Evolutionary conservation across 2,329 filamentous ascomycete species (phyloP).

Genomic region (Helotiales sp.): DNA sequence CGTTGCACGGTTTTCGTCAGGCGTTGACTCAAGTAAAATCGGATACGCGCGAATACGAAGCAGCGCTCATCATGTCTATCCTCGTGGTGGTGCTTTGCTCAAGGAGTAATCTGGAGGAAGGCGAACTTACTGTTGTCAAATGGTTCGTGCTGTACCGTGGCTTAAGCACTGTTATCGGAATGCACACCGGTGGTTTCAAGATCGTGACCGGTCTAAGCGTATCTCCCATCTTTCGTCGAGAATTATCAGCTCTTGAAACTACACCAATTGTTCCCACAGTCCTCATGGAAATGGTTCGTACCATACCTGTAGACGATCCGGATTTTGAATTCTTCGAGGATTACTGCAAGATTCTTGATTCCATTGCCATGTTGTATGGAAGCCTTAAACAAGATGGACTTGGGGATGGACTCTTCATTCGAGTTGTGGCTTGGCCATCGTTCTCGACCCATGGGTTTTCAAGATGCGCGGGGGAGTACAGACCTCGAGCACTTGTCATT

Average conservation of each 20-base stretch:
- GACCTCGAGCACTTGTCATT: constrained; percentile 21
- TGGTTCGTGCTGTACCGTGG: constrained; percentile 31
- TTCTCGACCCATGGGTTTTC: constrained; percentile 20
- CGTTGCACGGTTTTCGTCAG: constrained; percentile 26
- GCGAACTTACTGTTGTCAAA: constrained; percentile 26
- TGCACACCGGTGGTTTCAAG: constrained; percentile 1
- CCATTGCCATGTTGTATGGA: constrained; percentile 30
- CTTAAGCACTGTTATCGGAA: constrained; percentile 18
- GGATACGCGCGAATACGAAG: constrained; percentile 26
- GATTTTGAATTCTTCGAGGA: constrained; percentile 25
- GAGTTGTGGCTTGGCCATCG: constrained; percentile 29
- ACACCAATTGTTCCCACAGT: constrained; percentile 25
- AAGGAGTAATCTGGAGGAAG: constrained; percentile 15
- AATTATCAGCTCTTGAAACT: constrained; percentile 18
- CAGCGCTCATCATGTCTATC: constrained; percentile 29
- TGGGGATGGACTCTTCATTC: constrained; percentile 19
- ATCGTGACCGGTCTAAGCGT: constrained; percentile 14
- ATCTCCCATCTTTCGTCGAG: constrained; percentile 27
- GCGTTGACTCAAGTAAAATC: constrained; percentile 18
- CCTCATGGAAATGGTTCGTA: constrained; percentile 27
- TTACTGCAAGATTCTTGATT: constrained; percentile 29
- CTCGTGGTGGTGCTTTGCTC: constrained; percentile 29
- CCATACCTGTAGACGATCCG: constrained; percentile 24
- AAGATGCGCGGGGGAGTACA: constrained; percentile 8
- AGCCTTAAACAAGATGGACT: constrained; percentile 28